Conservation (phyloP, 129 eudicot genomes). For the Flaveria bidentis region DNA sequence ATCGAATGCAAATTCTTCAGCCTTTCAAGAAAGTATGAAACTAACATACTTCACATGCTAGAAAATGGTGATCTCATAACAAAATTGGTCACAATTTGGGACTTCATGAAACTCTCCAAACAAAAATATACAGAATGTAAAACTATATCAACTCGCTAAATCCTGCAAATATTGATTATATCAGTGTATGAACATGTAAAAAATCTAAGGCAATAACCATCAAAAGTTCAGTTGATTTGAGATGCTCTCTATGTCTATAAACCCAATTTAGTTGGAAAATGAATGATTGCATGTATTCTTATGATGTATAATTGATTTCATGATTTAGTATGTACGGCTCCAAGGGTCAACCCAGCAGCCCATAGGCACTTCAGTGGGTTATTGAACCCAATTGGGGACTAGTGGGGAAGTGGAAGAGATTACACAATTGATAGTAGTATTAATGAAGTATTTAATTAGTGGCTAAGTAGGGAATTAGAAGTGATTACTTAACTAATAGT, state of each 20-base stretch:
- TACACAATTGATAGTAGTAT: too few species aligned
- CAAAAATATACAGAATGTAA: neutral
- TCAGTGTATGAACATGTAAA: neutral
- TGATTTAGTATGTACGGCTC: neutral
- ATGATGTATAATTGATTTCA: constrained; percentile 16
- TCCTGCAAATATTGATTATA: neutral
- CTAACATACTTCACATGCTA: neutral
- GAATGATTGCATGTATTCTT: too few species aligned
- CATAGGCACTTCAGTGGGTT: too few species aligned
- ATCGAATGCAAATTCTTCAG: neutral
- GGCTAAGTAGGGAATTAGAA: too few species aligned
- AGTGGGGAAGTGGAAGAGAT: too few species aligned
- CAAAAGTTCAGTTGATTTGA: neutral
- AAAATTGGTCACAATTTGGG: neutral
- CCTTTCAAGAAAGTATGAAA: neutral
- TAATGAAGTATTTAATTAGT: too few species aligned
- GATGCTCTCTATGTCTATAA: neutral
- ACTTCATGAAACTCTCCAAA: neutral
- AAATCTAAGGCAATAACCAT: neutral
- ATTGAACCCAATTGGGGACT: too few species aligned
- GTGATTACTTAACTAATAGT: too few species aligned
- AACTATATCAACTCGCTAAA: constrained; percentile 7
- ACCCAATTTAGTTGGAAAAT: neutral
- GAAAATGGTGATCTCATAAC: neutral
- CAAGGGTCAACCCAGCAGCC: too few species aligned